phyloP scores from a whole-genome alignment of 1,139 yeast species.

The Zygoascus meyerae region DNA sequence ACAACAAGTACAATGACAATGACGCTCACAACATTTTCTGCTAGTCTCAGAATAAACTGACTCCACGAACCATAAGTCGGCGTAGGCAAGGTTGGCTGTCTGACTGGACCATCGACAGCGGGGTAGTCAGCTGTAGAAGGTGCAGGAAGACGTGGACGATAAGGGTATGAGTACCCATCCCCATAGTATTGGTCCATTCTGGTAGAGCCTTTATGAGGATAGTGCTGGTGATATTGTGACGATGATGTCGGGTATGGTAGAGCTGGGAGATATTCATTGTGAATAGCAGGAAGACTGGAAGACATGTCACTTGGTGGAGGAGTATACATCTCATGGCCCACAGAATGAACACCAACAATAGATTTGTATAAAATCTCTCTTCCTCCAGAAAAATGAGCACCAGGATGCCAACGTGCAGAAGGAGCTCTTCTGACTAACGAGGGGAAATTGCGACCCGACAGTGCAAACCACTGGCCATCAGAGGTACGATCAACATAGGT shows the following conservation, averaged over 20 bases:
- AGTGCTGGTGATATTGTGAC: too few relatives aligned
- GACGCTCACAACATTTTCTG: slow-evolving; percentile 48
- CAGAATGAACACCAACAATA: slow-evolving; percentile 36
- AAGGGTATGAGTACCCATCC: not conserved
- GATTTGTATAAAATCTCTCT: slow-evolving; percentile 20
- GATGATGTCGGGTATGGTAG: slow-evolving; percentile 5
- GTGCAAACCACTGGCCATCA: slow-evolving; percentile 77
- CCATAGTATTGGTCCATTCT: slow-evolving; percentile 7
- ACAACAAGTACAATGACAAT: slow-evolving; percentile 34
- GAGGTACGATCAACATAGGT: slow-evolving; percentile 64
- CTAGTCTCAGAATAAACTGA: slow-evolving; percentile 28
- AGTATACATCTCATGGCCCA: slow-evolving; percentile 6
- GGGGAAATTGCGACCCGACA: slow-evolving; percentile 73
- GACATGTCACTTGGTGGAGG: not conserved
- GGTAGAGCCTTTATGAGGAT: too few relatives aligned
- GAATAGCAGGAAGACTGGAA: not conserved
- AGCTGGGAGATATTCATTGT: slow-evolving; percentile 7
- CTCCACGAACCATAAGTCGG: slow-evolving; percentile 21
- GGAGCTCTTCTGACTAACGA: slow-evolving; percentile 79
- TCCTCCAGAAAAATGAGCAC: slow-evolving; percentile 9
- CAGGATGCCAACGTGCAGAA: slow-evolving; percentile 33
- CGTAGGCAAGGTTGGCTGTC: slow-evolving; percentile 13
- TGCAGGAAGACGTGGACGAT: slow-evolving; percentile 1
- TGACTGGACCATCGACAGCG: not conserved
- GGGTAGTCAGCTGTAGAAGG: slow-evolving; percentile 2